Conservation (phyloP, 768 basidiomycete genomes). For the Trametes cubensis region DNA sequence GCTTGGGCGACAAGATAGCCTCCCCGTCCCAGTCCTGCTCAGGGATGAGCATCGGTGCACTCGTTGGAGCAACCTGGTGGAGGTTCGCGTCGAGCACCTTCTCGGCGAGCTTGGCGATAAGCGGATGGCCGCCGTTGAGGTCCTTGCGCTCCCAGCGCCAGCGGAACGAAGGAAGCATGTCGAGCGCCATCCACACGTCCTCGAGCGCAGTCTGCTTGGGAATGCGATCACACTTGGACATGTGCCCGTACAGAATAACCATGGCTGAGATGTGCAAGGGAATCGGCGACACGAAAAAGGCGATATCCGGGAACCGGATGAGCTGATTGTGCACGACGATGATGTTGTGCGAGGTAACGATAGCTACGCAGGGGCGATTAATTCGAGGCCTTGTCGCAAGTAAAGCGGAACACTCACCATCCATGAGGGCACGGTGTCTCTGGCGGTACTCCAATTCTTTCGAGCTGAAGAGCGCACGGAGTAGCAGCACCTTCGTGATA, state of each 20-base stretch:
- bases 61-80: conserved; percentile 52
- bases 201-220: conserved; percentile 68
- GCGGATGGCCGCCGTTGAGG: conserved; percentile 76
- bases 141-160: conserved; percentile 94
- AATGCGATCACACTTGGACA: conserved; percentile 74
- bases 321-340: conserved; percentile 84
- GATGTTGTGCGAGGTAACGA: conserved; percentile 85
- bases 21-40: conserved; percentile 52
- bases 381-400: not conserved
- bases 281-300: conserved; percentile 87
- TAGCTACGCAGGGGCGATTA: conserved; percentile 49
- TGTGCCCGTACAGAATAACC: conserved; percentile 88
- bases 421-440: conserved; percentile 71
- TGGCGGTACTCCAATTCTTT: conserved; percentile 69
- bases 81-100: conserved; percentile 76
- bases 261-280: conserved; percentile 89
- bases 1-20: conserved; percentile 29
- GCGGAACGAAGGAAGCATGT: conserved; percentile 86
- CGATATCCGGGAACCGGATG: conserved; percentile 82
- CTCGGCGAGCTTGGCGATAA: conserved; percentile 81
- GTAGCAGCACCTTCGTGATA: conserved; percentile 74
- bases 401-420: conserved; percentile 54
- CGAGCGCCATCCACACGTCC: conserved; percentile 85
- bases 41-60: conserved; percentile 41
- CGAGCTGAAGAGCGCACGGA: conserved; percentile 78